Conservation (phyloP, 148 eudicot species). For the Amaranthus cruentus region DNA sequence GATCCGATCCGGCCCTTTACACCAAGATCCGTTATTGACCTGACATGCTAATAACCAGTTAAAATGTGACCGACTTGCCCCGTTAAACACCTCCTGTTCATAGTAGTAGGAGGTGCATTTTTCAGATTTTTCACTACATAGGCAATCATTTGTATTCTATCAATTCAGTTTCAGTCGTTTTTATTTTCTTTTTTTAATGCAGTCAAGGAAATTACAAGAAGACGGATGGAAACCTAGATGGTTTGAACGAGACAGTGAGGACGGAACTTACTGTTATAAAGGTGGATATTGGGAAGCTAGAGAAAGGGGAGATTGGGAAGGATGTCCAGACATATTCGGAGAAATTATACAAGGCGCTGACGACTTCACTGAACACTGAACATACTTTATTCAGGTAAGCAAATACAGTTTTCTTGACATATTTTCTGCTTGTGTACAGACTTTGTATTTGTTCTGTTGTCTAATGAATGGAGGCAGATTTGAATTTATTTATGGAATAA, state of each 20-base stretch:
- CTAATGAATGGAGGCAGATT: too few species aligned
- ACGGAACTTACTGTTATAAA: slow-evolving; percentile 49
- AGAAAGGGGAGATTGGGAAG: slow-evolving; percentile 56
- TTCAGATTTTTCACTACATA: background rate
- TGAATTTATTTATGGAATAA: too few species aligned
- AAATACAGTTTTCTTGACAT: background rate
- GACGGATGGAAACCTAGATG: slow-evolving; percentile 88
- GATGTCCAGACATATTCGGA: slow-evolving; percentile 69
- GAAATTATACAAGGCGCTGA: slow-evolving; percentile 46
- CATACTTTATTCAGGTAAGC: slow-evolving; percentile 31
- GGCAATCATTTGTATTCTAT: background rate
- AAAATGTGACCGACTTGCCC: too few species aligned
- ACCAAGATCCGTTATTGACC: too few species aligned
- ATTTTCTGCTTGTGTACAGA: background rate
- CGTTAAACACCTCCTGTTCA: background rate
- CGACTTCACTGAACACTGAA: slow-evolving; percentile 32
- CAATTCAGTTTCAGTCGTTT: background rate
- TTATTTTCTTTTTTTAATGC: slow-evolving; percentile 14
- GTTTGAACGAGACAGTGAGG: slow-evolving; percentile 63
- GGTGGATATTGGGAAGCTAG: slow-evolving; percentile 93
- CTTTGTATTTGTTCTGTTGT: background rate
- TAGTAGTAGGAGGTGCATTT: background rate
- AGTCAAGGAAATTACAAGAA: slow-evolving; percentile 87
- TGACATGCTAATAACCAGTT: too few species aligned
- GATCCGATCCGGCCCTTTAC: too few species aligned